These are phyloP conservation scores for Canna indica DNA, from an alignment of 176 grass and related monocot genomes.

Conservation along the genomic window DNA sequence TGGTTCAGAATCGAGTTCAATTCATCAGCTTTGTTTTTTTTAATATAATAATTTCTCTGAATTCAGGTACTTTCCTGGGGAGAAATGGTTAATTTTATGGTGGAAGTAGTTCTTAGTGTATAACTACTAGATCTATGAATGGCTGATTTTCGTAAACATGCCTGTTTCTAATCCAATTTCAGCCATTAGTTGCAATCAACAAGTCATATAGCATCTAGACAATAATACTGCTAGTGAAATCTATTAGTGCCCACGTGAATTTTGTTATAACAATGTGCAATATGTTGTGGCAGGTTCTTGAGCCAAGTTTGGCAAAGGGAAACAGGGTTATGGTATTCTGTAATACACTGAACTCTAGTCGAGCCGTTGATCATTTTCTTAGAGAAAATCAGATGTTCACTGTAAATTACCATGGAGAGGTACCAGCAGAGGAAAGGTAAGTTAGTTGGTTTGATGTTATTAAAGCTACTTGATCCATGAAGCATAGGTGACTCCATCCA, in stretches of 20 bases:
- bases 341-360: conserved; percentile 95
- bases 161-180: background rate
- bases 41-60: too few relatives aligned
- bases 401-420: conserved; percentile 97
- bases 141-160: background rate
- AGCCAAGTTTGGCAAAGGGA: conserved; percentile 90
- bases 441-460: background rate
- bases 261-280: background rate
- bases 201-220: background rate
- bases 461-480: background rate
- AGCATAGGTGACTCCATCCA: background rate
- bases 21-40: too few relatives aligned
- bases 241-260: background rate
- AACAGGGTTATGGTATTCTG: conserved; percentile 97
- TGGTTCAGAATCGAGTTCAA: too few relatives aligned
- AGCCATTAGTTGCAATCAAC: background rate
- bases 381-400: conserved; percentile 86
- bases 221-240: background rate
- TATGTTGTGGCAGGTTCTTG: conserved; percentile 55
- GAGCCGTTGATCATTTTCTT: conserved; percentile 91
- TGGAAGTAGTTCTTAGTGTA: too few relatives aligned
- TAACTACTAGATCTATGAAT: background rate
- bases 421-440: conserved; percentile 92
- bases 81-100: too few relatives aligned
- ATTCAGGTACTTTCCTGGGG: too few relatives aligned